Conservation (phyloP, 2,329 filamentous ascomycete genomes). For the Lasiodiplodia sp. region DNA sequence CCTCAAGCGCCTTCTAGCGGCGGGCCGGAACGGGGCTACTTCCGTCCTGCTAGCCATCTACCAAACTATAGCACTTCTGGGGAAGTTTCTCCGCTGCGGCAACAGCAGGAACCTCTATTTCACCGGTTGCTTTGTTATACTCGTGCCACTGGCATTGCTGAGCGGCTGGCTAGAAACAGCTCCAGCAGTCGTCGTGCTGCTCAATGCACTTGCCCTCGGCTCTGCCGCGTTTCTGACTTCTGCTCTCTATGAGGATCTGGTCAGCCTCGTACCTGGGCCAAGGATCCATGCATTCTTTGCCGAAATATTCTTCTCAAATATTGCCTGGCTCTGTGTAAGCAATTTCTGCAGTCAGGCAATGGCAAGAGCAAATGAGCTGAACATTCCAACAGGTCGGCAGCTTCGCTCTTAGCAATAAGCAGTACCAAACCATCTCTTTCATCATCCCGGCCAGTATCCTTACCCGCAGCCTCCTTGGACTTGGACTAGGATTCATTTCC, state of each 20-base stretch:
- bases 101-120: neutral
- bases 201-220: neutral
- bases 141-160: neutral
- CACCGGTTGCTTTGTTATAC: neutral
- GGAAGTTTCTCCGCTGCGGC: neutral
- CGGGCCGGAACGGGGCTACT: neutral
- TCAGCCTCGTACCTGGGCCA: neutral
- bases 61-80: neutral
- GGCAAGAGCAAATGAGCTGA: neutral
- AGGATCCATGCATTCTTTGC: neutral
- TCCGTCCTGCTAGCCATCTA: neutral
- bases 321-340: slow-evolving; percentile 2
- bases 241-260: neutral
- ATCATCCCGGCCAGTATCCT: slow-evolving; percentile 13
- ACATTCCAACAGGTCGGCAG: neutral
- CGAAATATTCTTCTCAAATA: neutral
- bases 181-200: neutral
- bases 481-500: neutral
- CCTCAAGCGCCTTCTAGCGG: neutral
- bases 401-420: neutral
- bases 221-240: neutral
- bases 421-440: neutral
- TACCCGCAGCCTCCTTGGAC: neutral
- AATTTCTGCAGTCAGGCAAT: no score
- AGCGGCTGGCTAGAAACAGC: neutral